Evolutionary conservation across 208 protist genomes (phyloP).

Genomic region (Acanthamoeba castellanii): DNA sequence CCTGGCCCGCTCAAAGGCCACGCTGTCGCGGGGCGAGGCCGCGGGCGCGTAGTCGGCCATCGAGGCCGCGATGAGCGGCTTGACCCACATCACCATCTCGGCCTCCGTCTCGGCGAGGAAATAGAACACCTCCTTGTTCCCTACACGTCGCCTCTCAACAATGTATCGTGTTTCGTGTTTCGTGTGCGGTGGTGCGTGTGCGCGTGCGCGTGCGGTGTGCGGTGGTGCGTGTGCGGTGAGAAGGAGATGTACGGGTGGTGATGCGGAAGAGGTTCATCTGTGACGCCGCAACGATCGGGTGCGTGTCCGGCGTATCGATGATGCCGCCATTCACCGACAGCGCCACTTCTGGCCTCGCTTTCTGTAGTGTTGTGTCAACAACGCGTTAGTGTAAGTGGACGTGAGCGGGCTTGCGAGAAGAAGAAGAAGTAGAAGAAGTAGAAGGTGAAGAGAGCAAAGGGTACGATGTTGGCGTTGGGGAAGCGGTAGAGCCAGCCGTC

Average conservation of each 20-base stretch:
- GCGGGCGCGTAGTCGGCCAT: no score
- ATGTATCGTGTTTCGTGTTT: background rate
- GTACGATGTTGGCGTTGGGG: background rate
- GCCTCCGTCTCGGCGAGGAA: no score
- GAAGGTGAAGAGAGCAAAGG: background rate
- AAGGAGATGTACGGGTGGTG: background rate
- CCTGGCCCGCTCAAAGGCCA: no score
- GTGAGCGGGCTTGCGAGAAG: no score
- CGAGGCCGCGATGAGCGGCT: no score
- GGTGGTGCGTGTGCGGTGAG: background rate
- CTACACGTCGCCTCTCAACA: no score
- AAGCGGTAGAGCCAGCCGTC: constrained; percentile 6
- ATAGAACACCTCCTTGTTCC: no score
- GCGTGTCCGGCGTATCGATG: background rate
- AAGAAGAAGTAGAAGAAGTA: background rate
- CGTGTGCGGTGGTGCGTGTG: background rate
- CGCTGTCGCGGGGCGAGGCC: no score
- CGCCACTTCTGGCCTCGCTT: background rate
- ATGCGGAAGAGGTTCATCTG: background rate
- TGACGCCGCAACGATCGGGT: background rate
- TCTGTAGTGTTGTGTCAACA: no score
- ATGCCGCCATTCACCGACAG: background rate
- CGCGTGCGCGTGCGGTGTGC: background rate
- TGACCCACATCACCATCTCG: no score
- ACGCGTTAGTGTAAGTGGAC: no score